phyloP scores from a whole-genome alignment of 2,329 filamentous ascomycete genomes.

The Pseudogymnoascus sp. region DNA sequence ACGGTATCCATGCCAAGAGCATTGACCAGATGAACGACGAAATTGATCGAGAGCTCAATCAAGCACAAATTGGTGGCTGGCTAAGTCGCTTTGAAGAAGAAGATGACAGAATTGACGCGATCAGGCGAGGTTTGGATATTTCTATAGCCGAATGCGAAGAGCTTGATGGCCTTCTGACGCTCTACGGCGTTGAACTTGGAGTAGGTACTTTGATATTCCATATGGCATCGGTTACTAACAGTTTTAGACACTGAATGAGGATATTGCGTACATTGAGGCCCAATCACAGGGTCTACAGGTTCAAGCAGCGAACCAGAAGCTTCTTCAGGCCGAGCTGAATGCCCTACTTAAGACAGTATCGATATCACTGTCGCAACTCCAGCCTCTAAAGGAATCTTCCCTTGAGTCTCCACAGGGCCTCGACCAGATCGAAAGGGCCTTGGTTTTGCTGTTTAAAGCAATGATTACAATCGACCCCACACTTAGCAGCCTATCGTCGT shows the following conservation, averaged over 20 bases:
- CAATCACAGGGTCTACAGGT: slow-evolving; percentile 96
- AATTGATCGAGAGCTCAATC: slow-evolving; percentile 78
- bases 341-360: slow-evolving; percentile 85
- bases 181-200: slow-evolving; percentile 90
- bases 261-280: slow-evolving; percentile 94
- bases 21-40: slow-evolving; percentile 76
- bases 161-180: slow-evolving; percentile 82
- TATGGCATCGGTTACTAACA: slow-evolving; percentile 19
- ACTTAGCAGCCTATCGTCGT: slow-evolving; percentile 40
- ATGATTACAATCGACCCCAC: slow-evolving; percentile 89
- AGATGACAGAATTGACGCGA: slow-evolving; percentile 79
- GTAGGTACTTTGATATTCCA: slow-evolving; percentile 42
- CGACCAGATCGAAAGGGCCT: slow-evolving; percentile 65
- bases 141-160: slow-evolving; percentile 96
- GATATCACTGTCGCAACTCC: slow-evolving; percentile 69
- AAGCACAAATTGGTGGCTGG: slow-evolving; percentile 89
- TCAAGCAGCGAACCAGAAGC: slow-evolving; percentile 92
- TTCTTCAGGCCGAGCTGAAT: slow-evolving; percentile 78
- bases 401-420: slow-evolving; percentile 64
- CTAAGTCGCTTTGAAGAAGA: slow-evolving; percentile 75
- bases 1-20: slow-evolving; percentile 63
- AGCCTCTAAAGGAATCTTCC: slow-evolving; percentile 63
- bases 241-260: slow-evolving; percentile 76
- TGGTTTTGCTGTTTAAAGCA: slow-evolving; percentile 81
- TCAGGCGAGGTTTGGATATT: slow-evolving; percentile 77